Evolutionary conservation across 306 rosid species (phyloP), one percentile per base, ranked within the genome.

Genomic region (Rubus parviflorus): DNA sequence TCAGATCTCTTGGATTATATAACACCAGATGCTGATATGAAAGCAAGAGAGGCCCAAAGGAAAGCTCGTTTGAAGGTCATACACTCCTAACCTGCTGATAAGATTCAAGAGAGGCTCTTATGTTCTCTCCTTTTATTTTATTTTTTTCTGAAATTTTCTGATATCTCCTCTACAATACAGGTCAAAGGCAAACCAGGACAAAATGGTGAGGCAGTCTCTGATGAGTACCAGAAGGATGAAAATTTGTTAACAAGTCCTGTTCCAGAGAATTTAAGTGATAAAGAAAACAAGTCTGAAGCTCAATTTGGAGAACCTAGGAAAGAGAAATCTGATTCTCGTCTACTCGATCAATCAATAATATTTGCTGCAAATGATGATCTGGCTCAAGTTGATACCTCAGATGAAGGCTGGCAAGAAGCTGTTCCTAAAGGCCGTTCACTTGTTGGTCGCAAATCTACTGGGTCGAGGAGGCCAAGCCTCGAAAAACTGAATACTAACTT

Each of bases 351-450:
- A 72, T 64, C 81, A 35, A 47, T 73, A 13, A 60, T 68, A 38
- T 73, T 80, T 49, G 80, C 79, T 40, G 81, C 84, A 81, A 80
- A 71, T 63, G 83, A 79, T 86, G 91, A 88, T 38, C 51, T 61
- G 40, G 73, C 77, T 62, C 88, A 64, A 79, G 96, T 88, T 74
- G 96, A 89, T 78, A 80, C 70, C 83, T 89, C 92, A 14, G 96
- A 88, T 81, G 97, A 85, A 89, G 98, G 97, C 81, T 95, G 98
- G 98, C 98, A 92, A 84, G 98, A 95, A 82, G 98, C 98, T 67
- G 92, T 90, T 81, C 96, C 98, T 30, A 95, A 92, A 81, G 87
- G 97, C 25, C 97, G 97, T 49, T 90, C 95, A 63, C 84, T 80
- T 53, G 68, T 85, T n/a, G 89, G 89, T 64, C 93, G 96, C 78